Evolutionary conservation across 2,329 filamentous ascomycete species (phyloP).

Genomic region (Parastagonospora nodorum): DNA sequence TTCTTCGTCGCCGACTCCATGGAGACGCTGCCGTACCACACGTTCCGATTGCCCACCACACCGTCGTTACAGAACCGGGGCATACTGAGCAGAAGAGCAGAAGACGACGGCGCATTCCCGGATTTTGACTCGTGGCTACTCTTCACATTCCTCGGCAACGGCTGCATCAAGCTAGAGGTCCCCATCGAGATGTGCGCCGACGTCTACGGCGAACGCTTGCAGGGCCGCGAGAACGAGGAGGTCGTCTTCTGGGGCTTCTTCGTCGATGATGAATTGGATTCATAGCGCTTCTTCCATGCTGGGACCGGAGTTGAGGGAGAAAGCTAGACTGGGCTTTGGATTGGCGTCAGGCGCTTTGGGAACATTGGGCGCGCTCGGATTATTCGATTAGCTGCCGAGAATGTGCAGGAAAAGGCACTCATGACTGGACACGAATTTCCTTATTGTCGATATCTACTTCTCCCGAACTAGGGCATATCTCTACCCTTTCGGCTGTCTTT

Average conservation of each 20-base stretch:
- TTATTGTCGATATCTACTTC: slow-evolving; percentile 23
- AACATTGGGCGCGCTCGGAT: slow-evolving; percentile 10
- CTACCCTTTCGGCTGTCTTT: slow-evolving; percentile 1
- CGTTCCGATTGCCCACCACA: slow-evolving; percentile 35
- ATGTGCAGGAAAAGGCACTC: slow-evolving; percentile 34
- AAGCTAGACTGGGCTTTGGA: slow-evolving; percentile 33
- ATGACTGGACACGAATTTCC: slow-evolving; percentile 40
- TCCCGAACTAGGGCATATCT: neutral
- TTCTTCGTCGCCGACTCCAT: slow-evolving; percentile 42
- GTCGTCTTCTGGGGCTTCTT: slow-evolving; percentile 45
- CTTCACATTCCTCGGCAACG: slow-evolving; percentile 44
- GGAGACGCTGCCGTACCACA: slow-evolving; percentile 44
- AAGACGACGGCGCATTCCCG: slow-evolving; percentile 38
- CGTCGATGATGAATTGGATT: slow-evolving; percentile 34
- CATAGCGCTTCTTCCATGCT: slow-evolving; percentile 25
- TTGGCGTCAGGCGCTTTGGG: slow-evolving; percentile 40
- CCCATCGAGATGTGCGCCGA: slow-evolving; percentile 46
- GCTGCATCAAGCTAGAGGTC: slow-evolving; percentile 43
- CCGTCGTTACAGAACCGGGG: slow-evolving; percentile 42
- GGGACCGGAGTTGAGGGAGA: slow-evolving; percentile 24
- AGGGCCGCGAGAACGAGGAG: slow-evolving; percentile 40
- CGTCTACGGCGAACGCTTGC: slow-evolving; percentile 37
- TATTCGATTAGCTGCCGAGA: slow-evolving; percentile 11
- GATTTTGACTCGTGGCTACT: slow-evolving; percentile 45
- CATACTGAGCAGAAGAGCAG: slow-evolving; percentile 36